phyloP scores from a whole-genome alignment of 495 filamentous ascomycete species.

The Cercophora sp. region DNA sequence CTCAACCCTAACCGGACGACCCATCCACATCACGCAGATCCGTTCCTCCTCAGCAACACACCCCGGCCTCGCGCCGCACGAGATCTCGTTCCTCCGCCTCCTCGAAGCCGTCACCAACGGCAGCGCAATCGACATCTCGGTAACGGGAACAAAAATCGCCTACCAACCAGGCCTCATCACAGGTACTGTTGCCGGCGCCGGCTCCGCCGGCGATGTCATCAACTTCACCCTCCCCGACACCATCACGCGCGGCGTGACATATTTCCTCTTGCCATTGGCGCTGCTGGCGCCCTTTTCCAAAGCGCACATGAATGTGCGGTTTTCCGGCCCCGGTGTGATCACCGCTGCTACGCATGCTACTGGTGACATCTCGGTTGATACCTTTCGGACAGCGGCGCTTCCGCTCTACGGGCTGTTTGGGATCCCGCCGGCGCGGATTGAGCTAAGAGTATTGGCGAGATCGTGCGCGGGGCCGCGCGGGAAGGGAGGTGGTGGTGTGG shows the following conservation, averaged over 20 bases:
- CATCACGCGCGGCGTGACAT: slow-evolving; percentile 78
- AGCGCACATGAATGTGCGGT: slow-evolving; percentile 76
- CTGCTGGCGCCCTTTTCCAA: slow-evolving; percentile 93
- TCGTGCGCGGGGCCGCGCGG: slow-evolving; percentile 71
- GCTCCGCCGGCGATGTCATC: slow-evolving; percentile 63
- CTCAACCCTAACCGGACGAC: slow-evolving; percentile 82
- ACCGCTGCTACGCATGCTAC: slow-evolving; percentile 67
- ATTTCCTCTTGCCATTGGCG: slow-evolving; percentile 85
- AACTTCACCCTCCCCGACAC: slow-evolving; percentile 70
- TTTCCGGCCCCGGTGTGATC: slow-evolving; percentile 90
- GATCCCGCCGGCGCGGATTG: slow-evolving; percentile 74
- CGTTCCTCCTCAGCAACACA: slow-evolving; percentile 75
- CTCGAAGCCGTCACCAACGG: slow-evolving; percentile 96
- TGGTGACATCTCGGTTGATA: slow-evolving; percentile 87
- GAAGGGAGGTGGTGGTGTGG: slow-evolving; percentile 79
- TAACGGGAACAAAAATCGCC: slow-evolving; percentile 86
- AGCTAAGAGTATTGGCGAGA: slow-evolving; percentile 75
- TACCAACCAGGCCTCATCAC: slow-evolving; percentile 91
- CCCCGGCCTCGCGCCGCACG: slow-evolving; percentile 84
- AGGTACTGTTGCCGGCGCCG: slow-evolving; percentile 64
- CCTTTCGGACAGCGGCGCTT: slow-evolving; percentile 85
- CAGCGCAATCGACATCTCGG: slow-evolving; percentile 86
- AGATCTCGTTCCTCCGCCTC: slow-evolving; percentile 92
- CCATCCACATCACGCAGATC: slow-evolving; percentile 90
- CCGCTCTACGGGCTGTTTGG: slow-evolving; percentile 88